Evolutionary conservation across 2,329 filamentous ascomycete genomes (phyloP), one percentile per base, ranked within the genome.

Genomic region (Colletotrichum simmondsii): DNA sequence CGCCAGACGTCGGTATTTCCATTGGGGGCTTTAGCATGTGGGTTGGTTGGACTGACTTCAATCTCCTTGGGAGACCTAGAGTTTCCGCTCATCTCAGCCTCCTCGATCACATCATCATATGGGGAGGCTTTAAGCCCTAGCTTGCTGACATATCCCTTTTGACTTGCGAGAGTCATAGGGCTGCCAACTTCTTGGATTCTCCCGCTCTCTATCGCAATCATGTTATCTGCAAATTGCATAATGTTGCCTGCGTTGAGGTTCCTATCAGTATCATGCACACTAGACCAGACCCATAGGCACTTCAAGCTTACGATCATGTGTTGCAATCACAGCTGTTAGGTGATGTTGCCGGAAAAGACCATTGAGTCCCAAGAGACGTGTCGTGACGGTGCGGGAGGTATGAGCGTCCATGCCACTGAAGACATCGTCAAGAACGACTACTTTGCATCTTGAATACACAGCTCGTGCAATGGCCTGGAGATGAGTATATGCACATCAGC

Each of bases 381-480:
- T 62, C 12, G 61, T 65, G 30, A 71, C 62, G 5, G 65, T 61
- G 0, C 62, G 19, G 1, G 71, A n/a, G 8, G 71, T 73, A 6
- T 32, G 46, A 0, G 71, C 67, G 2, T 73, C 71, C 49, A 73
- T 71, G 4, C 61, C 71, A 19, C 67, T 62, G 37, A 71, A 73
- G 6, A 73, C 49, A 3, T 73, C 71, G 35, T 73, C 71, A 19
- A 73, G 61, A 14, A 73, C 10, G 14, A 71, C 14, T 11, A 71
- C 7, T 10, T 22, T 61, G 3, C 24, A 22, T 24, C 67, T 46
- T 4, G 71, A 60, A 26, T 73, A 73, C 1, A 71, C n/a, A 2
- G 57, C 71, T 10, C 67, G 22, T 7, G 71, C 71, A 4, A 73
- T 37, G 1, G 67, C 56, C 71, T 73, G 2, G 4, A 14, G 5